phyloP scores from a whole-genome alignment of 805 yeast species.

The Grigorovia transvaalensis region DNA sequence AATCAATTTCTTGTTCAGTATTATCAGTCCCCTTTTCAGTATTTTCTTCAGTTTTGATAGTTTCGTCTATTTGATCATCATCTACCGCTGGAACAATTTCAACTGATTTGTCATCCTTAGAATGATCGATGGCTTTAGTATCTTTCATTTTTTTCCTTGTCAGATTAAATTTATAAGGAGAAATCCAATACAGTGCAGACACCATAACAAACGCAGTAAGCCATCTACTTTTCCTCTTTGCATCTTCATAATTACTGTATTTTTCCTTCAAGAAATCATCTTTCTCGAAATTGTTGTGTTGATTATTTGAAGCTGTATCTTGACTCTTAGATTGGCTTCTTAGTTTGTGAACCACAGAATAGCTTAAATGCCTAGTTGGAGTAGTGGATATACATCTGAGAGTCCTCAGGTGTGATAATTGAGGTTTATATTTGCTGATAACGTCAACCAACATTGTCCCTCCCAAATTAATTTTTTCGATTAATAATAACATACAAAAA shows the following conservation, averaged over 20 bases:
- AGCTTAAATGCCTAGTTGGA: neutral
- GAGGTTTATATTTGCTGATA: neutral
- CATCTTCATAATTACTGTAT: neutral
- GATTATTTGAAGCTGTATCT: neutral
- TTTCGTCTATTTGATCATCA: neutral
- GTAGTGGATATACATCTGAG: neutral
- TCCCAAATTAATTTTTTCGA: neutral
- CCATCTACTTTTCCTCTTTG: neutral
- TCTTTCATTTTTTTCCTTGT: neutral
- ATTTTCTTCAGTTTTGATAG: neutral
- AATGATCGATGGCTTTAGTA: neutral
- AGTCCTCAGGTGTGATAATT: neutral
- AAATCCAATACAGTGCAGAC: neutral
- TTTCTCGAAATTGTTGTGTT: neutral
- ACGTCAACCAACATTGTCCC: neutral
- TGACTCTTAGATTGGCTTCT: neutral
- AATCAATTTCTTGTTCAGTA: neutral
- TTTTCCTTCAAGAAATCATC: neutral
- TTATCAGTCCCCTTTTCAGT: neutral
- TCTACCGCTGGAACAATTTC: neutral
- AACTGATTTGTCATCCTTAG: neutral
- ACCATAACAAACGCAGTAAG: neutral
- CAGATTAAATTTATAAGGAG: neutral
- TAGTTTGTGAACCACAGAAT: neutral
- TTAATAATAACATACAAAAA: neutral